Conservation (phyloP, 139 green algal species). For the Chlamydomonas schloesseri region DNA sequence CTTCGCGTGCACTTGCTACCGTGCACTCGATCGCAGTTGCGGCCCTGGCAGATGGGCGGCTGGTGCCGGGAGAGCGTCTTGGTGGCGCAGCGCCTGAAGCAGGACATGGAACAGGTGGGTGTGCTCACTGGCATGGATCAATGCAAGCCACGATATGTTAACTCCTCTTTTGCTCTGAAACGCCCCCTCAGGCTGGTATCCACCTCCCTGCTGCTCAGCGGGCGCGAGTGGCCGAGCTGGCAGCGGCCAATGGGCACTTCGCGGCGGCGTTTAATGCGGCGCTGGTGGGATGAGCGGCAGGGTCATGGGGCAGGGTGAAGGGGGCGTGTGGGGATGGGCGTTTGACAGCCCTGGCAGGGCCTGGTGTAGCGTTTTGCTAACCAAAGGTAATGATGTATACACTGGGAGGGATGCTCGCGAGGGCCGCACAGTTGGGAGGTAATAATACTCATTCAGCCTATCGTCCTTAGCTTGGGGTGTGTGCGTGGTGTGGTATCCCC, state of each 20-base stretch:
- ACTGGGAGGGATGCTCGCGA: too few relatives aligned
- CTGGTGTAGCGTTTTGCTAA: too few relatives aligned
- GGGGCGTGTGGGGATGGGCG: too few relatives aligned
- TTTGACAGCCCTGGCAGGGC: too few relatives aligned
- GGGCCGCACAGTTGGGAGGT: too few relatives aligned
- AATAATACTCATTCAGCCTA: too few relatives aligned
- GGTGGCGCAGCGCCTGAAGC: constrained; percentile 42
- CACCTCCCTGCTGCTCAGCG: constrained; percentile 37
- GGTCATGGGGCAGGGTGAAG: too few relatives aligned
- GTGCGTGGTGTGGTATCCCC: not conserved
- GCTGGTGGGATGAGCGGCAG: constrained; percentile 56
- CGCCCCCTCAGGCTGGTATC: constrained; percentile 58
- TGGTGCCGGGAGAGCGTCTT: constrained; percentile 50
- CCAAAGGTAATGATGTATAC: too few relatives aligned
- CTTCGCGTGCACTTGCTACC: too few relatives aligned
- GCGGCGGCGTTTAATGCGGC: constrained; percentile 55
- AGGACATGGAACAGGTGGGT: constrained; percentile 60
- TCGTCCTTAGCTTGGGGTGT: not conserved
- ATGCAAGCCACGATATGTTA: too few relatives aligned
- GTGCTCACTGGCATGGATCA: too few relatives aligned
- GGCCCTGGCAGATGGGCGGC: constrained; percentile 11
- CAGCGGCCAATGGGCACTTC: constrained; percentile 54
- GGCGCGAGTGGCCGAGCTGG: constrained; percentile 35
- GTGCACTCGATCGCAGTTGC: not conserved
- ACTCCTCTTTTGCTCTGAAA: too few relatives aligned